These are phyloP conservation scores for Pharnaceum exiguum DNA, from an alignment of 148 eudicot species.

Conservation along the genomic window DNA sequence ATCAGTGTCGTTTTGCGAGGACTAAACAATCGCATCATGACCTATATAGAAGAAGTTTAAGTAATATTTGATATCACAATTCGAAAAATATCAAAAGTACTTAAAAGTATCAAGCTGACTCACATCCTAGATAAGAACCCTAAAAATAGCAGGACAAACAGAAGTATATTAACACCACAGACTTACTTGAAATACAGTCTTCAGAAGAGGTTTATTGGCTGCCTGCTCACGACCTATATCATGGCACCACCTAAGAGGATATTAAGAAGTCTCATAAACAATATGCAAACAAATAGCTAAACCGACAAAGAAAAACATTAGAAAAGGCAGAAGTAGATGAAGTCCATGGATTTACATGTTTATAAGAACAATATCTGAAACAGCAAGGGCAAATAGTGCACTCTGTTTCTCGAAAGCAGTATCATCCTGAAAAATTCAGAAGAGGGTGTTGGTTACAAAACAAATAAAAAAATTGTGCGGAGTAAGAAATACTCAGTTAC, in stretches of 20 bases:
- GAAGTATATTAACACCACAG: not conserved
- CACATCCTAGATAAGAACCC: not conserved
- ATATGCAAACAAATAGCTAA: slow-evolving; percentile 3
- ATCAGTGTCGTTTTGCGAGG: slow-evolving; percentile 97
- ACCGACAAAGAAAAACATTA: not conserved
- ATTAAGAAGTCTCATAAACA: not conserved
- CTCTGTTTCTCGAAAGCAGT: slow-evolving; percentile 98
- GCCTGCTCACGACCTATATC: slow-evolving; percentile 99
- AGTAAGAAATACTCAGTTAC: not conserved
- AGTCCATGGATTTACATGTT: slow-evolving; percentile 63
- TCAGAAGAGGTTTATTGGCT: slow-evolving; percentile 94
- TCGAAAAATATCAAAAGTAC: slow-evolving; percentile 7
- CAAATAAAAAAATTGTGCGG: not conserved
- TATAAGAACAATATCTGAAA: slow-evolving; percentile 98
- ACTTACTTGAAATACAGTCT: slow-evolving; percentile 94
- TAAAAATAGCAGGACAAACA: not conserved
- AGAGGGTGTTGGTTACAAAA: too few relatives aligned
- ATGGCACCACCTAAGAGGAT: slow-evolving; percentile 89
- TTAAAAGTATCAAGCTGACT: not conserved
- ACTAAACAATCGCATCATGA: slow-evolving; percentile 97
- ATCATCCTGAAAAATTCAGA: slow-evolving; percentile 88
- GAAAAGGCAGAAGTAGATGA: not conserved
- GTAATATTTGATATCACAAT: not conserved
- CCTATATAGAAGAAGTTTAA: slow-evolving; percentile 42
- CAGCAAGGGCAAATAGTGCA: slow-evolving; percentile 98